Base-by-base conservation (phyloP, 257 asterid species). In the Nicotiana paniculata region DNA sequence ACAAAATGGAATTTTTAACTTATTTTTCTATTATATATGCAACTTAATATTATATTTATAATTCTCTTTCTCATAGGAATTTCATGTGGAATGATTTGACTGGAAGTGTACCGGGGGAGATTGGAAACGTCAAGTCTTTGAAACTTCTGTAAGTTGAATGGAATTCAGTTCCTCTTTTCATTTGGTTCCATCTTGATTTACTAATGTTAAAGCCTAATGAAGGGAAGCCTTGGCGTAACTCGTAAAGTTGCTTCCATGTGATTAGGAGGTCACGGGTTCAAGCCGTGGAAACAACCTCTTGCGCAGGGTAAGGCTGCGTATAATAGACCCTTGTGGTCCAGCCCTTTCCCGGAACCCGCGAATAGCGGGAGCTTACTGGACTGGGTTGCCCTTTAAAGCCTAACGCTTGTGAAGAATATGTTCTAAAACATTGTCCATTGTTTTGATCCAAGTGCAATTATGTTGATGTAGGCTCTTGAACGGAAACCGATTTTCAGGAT, bases 51-150 rank as follows among this genome's bases (percentile, higher is more conserved):
- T 55, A 69, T 61, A 9, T 81, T 58, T 16, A 12, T 53, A 2
- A 74, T 21, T 74, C 57, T 11, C 80, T 67, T 74, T 13, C 62
- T 51, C 16, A 51, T 69, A 89, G 92, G 81, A 82, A 87, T 82
- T 89, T 89, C 85, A 89, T 87, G 92, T 89, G 92, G 92, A 89
- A 89, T 83, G 77, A 85, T 17, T 83, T 89, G 69, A 84, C 82
- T 43, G 92, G 90, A 63, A 78, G 53, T 84, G 83, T 89, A 80
- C 92, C 89, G 13, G 86, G 79, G 79, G 92, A 89, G 85, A 86
- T 89, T 54, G 90, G 90, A 48, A 78, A 83, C 53, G 33, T 89
- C 69, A 57, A 85, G 51, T 65, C 87, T 62, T 54, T 89, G 70
- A 70, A 61, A 37, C 87, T 85, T 74, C 72, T 89, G 92, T 89